A percentile compares a stretch with the other conserved stretches of the same genome.
phyloP scores from a whole-genome alignment of 805 yeast species.

The Starmerella floricola region DNA sequence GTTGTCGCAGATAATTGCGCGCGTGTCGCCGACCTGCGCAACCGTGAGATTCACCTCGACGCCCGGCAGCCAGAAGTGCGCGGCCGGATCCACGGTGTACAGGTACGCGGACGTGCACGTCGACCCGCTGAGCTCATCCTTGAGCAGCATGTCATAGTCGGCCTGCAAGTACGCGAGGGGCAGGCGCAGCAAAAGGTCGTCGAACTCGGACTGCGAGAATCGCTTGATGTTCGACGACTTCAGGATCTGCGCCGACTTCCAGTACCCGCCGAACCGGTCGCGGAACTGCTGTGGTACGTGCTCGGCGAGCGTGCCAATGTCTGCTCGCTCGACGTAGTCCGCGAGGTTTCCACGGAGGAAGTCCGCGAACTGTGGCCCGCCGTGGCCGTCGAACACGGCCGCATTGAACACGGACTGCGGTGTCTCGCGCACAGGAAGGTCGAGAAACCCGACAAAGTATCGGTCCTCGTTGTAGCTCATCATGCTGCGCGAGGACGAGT shows the following conservation, averaged over 20 bases:
- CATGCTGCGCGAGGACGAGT: constrained; percentile 61
- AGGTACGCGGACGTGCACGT: constrained; percentile 59
- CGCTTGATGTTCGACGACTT: constrained; percentile 33
- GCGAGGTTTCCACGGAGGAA: constrained; percentile 47
- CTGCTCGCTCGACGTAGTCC: constrained; percentile 38
- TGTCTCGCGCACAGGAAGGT: constrained; percentile 24
- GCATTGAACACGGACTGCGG: constrained; percentile 47
- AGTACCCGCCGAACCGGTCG: constrained; percentile 61
- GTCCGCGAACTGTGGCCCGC: constrained; percentile 64
- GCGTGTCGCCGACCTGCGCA: constrained; percentile 89
- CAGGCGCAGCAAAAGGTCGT: constrained; percentile 49
- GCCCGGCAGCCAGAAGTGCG: constrained; percentile 47
- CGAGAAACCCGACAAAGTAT: constrained; percentile 52
- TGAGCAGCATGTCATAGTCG: constrained; percentile 44
- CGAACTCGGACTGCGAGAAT: constrained; percentile 27
- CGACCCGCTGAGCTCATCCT: constrained; percentile 38
- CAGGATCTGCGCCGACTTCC: constrained; percentile 41
- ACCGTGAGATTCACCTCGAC: constrained; percentile 57
- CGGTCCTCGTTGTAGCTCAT: constrained; percentile 73
- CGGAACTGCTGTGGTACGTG: constrained; percentile 44
- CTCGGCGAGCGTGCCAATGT: constrained; percentile 30
- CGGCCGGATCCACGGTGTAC: constrained; percentile 34
- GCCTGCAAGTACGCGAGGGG: constrained; percentile 54
- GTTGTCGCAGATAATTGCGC: constrained; percentile 72
- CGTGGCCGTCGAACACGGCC: constrained; percentile 88